These are phyloP conservation scores for Eimeria zaria DNA, from an alignment of 169 alveolate genomes.

Conservation along the genomic window DNA sequence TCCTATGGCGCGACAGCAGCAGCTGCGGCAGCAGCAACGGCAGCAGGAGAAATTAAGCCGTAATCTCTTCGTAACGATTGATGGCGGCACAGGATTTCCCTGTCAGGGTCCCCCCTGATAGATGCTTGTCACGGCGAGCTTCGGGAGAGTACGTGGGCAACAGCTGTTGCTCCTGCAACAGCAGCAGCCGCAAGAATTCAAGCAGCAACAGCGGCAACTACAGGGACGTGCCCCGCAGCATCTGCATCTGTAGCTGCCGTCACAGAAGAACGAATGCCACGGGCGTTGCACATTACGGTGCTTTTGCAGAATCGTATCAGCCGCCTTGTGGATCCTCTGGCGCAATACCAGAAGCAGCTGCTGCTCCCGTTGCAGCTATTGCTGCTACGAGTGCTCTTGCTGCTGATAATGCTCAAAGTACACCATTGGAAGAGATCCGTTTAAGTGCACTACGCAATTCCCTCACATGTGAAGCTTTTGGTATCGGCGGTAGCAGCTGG, in stretches of 20 bases:
- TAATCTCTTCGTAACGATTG: background rate
- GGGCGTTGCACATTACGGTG: background rate
- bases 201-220: conserved; percentile 29
- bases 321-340: background rate
- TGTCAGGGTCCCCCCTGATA: background rate
- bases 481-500: background rate
- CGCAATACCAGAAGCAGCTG: background rate
- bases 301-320: background rate
- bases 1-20: conserved; percentile 54
- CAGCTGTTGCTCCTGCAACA: conserved; percentile 26
- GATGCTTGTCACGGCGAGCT: background rate
- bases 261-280: background rate
- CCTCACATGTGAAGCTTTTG: background rate
- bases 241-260: conserved; percentile 10
- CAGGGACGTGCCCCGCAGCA: conserved; percentile 15
- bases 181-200: background rate
- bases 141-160: background rate
- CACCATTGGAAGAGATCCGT: background rate
- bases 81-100: conserved; percentile 10
- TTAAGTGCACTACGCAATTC: background rate
- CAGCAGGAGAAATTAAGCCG: conserved; percentile 6
- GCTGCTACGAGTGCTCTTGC: background rate
- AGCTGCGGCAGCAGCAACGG: conserved; percentile 48
- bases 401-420: background rate
- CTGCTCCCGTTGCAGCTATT: conserved; percentile 1